Percentiles rank a stretch among this genome's conserved stretches.
Evolutionary conservation across 2,329 filamentous ascomycete species (phyloP).

Genomic region (Teratosphaeria zuluensis): DNA sequence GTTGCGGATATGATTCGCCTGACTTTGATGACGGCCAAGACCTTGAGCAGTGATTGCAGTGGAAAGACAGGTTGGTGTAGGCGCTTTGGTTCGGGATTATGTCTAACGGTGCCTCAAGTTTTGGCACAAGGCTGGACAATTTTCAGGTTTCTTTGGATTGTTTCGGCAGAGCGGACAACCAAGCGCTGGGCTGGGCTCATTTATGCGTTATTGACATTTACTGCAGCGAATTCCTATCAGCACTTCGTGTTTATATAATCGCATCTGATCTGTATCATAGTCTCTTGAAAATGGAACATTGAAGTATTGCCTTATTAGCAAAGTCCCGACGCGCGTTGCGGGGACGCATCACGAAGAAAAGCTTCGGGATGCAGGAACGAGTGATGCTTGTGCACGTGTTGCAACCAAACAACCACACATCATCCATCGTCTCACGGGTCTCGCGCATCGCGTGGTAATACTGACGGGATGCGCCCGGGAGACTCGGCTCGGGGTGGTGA

Average conservation of each 20-base stretch:
- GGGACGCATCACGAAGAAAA: background rate
- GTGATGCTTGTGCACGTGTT: background rate
- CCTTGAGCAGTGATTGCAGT: background rate
- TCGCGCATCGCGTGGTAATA: background rate
- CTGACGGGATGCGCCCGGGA: background rate
- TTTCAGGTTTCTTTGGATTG: background rate
- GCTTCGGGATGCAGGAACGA: background rate
- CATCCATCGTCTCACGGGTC: background rate
- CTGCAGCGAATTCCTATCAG: background rate
- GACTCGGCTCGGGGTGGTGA: background rate
- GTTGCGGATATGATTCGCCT: slow-evolving; percentile 12
- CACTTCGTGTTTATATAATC: background rate
- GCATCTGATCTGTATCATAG: background rate
- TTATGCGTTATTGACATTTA: background rate
- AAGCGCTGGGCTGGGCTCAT: background rate
- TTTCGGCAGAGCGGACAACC: background rate
- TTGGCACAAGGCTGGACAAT: background rate
- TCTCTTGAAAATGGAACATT: too few relatives aligned
- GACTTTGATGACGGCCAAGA: background rate
- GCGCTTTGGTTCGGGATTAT: too few relatives aligned
- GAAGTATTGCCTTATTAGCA: background rate
- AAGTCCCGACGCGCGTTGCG: background rate
- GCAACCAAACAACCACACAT: background rate
- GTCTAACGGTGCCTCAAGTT: background rate
- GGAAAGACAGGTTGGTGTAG: background rate